Conservation (phyloP, 805 yeast species). For the Sungouiozyma ichnusensis region DNA sequence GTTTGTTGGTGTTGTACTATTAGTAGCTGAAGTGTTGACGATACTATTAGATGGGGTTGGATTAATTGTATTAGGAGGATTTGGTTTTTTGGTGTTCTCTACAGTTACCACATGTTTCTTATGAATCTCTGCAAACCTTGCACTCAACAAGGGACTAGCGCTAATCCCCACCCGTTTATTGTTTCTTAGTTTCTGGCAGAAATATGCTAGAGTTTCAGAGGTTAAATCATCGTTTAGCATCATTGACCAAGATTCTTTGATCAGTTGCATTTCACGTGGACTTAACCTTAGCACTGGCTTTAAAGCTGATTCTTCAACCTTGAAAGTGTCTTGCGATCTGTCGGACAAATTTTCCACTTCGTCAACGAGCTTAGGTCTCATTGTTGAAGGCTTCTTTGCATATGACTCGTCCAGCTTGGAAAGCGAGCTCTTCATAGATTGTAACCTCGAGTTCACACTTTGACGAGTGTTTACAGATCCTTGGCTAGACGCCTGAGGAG, state of each 20-base stretch:
- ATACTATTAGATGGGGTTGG: not conserved
- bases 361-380: not conserved
- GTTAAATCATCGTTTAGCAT: constrained; percentile 29
- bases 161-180: not conserved
- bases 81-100: not conserved
- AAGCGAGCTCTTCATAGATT: not conserved
- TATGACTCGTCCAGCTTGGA: not conserved
- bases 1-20: too few species aligned
- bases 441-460: not conserved
- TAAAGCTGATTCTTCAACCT: not conserved
- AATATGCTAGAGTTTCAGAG: constrained; percentile 1
- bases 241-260: constrained; percentile 31
- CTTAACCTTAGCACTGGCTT: constrained; percentile 12
- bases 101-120: not conserved
- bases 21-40: too few species aligned
- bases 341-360: not conserved
- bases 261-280: constrained; percentile 26
- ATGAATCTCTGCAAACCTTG: not conserved
- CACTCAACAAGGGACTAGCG: not conserved
- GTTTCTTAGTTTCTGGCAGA: constrained; percentile 2
- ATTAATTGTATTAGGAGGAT: not conserved
- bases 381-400: not conserved
- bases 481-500: not conserved
- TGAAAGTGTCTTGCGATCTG: not conserved
- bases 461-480: not conserved